Evolutionary conservation across 257 asterid genomes (phyloP).

Genomic region (Lavandula angustifolia): DNA sequence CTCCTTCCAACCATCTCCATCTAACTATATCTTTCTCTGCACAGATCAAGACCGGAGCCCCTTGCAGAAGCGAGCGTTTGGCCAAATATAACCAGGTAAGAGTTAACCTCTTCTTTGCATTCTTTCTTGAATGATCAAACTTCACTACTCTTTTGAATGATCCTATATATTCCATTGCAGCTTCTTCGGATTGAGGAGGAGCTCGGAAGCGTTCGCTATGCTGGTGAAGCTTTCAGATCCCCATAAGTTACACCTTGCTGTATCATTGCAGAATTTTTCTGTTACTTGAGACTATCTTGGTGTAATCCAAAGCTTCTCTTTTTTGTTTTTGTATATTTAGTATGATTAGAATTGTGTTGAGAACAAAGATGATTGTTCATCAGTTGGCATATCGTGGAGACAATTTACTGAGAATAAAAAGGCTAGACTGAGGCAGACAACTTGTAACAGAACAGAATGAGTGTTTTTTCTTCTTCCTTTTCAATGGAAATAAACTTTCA

Average conservation of each 20-base stretch:
- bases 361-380: not conserved
- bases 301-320: not conserved
- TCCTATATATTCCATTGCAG: constrained; percentile 41
- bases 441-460: not conserved
- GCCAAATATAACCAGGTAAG: constrained; percentile 95
- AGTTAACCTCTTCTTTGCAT: not conserved
- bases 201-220: constrained; percentile 87
- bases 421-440: not conserved
- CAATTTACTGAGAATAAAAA: constrained; percentile 8
- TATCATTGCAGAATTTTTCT: not conserved
- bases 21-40: constrained; percentile 15
- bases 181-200: constrained; percentile 97
- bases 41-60: constrained; percentile 98
- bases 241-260: constrained; percentile 42
- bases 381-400: not conserved
- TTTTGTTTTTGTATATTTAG: not conserved
- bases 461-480: not conserved
- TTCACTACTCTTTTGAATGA: not conserved
- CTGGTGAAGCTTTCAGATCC: constrained; percentile 92
- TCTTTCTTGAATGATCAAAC: not conserved
- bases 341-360: constrained; percentile 6
- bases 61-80: constrained; percentile 95
- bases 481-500: not conserved
- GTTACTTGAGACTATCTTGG: not conserved
- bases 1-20: not conserved